Evolutionary conservation across 108 stramenopile species (phyloP), one percentile per base, ranked within the genome.

Genomic region (Pseudonitzschia multiseries): DNA sequence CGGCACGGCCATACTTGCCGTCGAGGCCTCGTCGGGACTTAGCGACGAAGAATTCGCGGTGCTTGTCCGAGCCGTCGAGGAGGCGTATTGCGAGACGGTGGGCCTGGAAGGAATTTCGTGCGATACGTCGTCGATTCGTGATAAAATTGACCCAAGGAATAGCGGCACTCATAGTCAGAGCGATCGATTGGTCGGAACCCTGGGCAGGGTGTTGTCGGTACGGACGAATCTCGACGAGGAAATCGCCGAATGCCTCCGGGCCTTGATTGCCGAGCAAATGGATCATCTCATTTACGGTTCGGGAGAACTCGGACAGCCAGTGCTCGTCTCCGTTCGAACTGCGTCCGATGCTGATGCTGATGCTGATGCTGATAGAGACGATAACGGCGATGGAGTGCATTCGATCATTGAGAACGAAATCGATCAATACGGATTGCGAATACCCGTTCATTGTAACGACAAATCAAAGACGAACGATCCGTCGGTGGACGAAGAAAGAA

Each of bases 401-500:
- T 24, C 0, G 17, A 14, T 66, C 36, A 75, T 71, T 36, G 24
- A 71, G 36, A 24, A 56, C 26, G 69, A 48, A 56, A 56, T 56
- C 32, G 54, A 53, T 15, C 70, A 72, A 57, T 86, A 87, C 61
- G 83, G 72, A 69, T 44, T 85, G 71, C 62, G 32, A 69, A 71
- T 62, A 61, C 61, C 74, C 2, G 31, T 80, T 69, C 70, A 68
- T 13, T 14, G 22, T 18, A 22, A 50, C 21, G 27, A 50, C n/a
- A n/a, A n/a, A n/a, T n/a, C n/a, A n/a, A n/a, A n/a, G n/a, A n/a
- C n/a, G n/a, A n/a, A n/a, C n/a, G n/a, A n/a, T n/a, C n/a, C n/a
- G n/a, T n/a, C n/a, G n/a, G n/a, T n/a, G n/a, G n/a, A n/a, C n/a
- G n/a, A n/a, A n/a, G n/a, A n/a, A n/a, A n/a, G n/a, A n/a, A n/a